phyloP scores from a whole-genome alignment of 208 protist genomes.

The Leishmania gerbilli region DNA sequence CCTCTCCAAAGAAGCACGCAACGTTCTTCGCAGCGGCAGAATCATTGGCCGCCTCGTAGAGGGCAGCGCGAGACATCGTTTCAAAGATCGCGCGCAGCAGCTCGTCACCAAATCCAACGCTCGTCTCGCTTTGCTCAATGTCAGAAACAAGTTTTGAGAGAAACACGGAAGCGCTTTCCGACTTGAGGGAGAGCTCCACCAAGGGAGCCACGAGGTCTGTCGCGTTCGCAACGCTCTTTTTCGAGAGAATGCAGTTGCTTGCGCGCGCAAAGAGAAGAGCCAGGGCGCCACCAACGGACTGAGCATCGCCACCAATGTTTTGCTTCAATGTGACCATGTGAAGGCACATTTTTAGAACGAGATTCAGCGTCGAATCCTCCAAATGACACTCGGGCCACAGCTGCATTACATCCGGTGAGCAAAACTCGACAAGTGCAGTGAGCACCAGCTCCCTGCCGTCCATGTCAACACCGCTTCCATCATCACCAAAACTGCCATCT shows the following conservation, averaged over 20 bases:
- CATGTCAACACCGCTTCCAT: conserved; percentile 87
- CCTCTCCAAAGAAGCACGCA: conserved; percentile 76
- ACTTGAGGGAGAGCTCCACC: conserved; percentile 80
- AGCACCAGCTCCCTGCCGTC: conserved; percentile 86
- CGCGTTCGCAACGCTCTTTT: conserved; percentile 41
- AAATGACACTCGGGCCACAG: conserved; percentile 60
- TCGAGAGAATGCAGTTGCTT: conserved; percentile 46
- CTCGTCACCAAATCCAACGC: conserved; percentile 25
- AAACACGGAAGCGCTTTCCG: conserved; percentile 71
- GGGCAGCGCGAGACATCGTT: conserved; percentile 53
- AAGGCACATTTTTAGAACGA: conserved; percentile 67
- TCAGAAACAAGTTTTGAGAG: conserved; percentile 77
- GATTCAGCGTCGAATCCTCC: conserved; percentile 65
- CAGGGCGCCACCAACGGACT: conserved; percentile 72
- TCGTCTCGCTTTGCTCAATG: conserved; percentile 62
- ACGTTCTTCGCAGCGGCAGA: conserved; percentile 71
- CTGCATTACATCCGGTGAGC: conserved; percentile 56
- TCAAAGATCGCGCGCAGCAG: conserved; percentile 68
- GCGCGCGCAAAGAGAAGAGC: conserved; percentile 71
- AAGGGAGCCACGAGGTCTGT: conserved; percentile 70
- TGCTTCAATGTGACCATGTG: conserved; percentile 88
- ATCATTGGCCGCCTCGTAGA: conserved; percentile 61
- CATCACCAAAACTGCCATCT: conserved; percentile 79
- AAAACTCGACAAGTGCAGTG: conserved; percentile 78
- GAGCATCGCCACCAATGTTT: conserved; percentile 75